phyloP scores from a whole-genome alignment of 1,284 basidiomycete species.

The Earliella scabrosa region DNA sequence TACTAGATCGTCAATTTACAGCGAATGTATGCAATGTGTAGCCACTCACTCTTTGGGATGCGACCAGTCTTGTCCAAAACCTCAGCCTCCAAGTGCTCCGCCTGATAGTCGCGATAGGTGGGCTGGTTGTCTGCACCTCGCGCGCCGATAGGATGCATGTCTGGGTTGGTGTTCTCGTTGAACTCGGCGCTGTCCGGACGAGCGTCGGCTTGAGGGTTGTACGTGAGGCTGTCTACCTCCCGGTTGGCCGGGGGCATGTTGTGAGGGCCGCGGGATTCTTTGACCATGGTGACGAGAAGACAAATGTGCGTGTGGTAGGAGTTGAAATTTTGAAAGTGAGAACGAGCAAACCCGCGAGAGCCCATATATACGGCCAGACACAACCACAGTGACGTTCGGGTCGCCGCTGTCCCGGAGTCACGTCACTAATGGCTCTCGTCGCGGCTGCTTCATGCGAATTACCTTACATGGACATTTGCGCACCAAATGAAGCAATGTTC shows the following conservation, averaged over 20 bases:
- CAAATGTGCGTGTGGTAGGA: neutral
- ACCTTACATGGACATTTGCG: too few relatives aligned
- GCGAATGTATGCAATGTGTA: neutral
- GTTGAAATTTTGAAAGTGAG: neutral
- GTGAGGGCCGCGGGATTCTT: constrained; percentile 26
- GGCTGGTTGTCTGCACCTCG: constrained; percentile 32
- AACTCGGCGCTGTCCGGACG: constrained; percentile 30
- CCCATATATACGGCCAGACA: too few relatives aligned
- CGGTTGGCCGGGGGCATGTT: constrained; percentile 24
- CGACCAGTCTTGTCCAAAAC: constrained; percentile 26
- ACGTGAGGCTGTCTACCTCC: constrained; percentile 28
- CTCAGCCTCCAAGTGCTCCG: constrained; percentile 29
- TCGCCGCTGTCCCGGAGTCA: too few relatives aligned
- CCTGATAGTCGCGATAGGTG: constrained; percentile 21
- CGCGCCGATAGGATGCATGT: constrained; percentile 25
- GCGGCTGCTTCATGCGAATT: too few relatives aligned
- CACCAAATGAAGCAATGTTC: too few relatives aligned
- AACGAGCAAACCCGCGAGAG: too few relatives aligned
- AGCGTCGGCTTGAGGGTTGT: constrained; percentile 32
- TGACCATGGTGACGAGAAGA: constrained; percentile 13
- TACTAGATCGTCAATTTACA: constrained; percentile 29
- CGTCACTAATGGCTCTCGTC: too few relatives aligned
- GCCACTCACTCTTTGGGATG: constrained; percentile 25
- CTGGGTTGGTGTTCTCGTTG: constrained; percentile 21
- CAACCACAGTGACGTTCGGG: too few relatives aligned